Evolutionary conservation across 2,329 filamentous ascomycete species (phyloP).

Genomic region (Anthostomella pinea): DNA sequence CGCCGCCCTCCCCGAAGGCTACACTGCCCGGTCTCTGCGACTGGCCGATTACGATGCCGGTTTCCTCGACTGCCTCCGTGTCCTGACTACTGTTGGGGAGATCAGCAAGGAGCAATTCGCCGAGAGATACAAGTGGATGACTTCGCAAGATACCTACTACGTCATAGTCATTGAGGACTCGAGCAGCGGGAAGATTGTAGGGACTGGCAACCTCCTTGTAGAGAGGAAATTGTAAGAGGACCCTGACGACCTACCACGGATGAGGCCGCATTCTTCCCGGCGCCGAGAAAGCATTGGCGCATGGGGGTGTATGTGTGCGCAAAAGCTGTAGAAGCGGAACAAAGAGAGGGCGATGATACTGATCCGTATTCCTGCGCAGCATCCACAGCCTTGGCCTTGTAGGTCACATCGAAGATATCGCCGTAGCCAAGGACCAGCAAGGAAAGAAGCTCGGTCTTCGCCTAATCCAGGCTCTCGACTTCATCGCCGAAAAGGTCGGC

Average conservation of each 20-base stretch:
- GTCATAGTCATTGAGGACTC: slow-evolving; percentile 81
- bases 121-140: slow-evolving; percentile 80
- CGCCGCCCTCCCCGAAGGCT: slow-evolving; percentile 72
- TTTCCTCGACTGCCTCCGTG: slow-evolving; percentile 87
- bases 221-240: slow-evolving; percentile 89
- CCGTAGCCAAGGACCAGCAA: slow-evolving; percentile 90
- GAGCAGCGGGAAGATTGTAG: slow-evolving; percentile 65
- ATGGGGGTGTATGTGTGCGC: too few relatives aligned
- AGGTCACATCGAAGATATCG: slow-evolving; percentile 97
- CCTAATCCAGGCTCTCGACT: slow-evolving; percentile 91
- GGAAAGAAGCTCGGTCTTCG: slow-evolving; percentile 93
- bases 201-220: slow-evolving; percentile 83
- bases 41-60: slow-evolving; percentile 74
- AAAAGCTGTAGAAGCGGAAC: too few relatives aligned
- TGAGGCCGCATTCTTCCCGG: too few relatives aligned
- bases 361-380: slow-evolving; percentile 37
- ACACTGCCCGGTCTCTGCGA: slow-evolving; percentile 77
- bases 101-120: slow-evolving; percentile 72
- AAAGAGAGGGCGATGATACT: slow-evolving; percentile 2
- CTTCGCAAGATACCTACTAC: slow-evolving; percentile 74
- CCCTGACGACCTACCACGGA: neutral
- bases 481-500: slow-evolving; percentile 79
- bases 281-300: too few relatives aligned
- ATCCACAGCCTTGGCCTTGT: slow-evolving; percentile 80
- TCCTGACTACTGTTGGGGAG: slow-evolving; percentile 90